Evolutionary conservation across 768 basidiomycete species (phyloP).

Genomic region (Boletus rufocinnamomeus): DNA sequence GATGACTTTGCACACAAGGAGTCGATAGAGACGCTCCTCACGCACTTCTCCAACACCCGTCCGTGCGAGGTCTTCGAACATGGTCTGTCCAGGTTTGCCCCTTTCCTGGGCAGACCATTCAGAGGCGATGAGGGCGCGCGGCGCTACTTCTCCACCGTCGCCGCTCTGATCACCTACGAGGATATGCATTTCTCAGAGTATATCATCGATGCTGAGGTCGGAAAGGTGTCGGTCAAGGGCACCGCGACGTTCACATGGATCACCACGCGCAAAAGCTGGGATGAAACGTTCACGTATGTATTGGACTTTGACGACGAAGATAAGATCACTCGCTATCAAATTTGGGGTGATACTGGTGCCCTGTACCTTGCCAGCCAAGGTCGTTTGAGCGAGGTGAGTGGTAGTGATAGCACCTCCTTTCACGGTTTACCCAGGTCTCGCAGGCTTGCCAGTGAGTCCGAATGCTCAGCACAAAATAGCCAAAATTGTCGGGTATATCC

Average conservation of each 20-base stretch:
- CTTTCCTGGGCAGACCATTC: conserved; percentile 60
- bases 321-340: conserved; percentile 60
- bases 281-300: conserved; percentile 60
- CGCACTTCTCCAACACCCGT: conserved; percentile 51
- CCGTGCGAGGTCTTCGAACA: conserved; percentile 53
- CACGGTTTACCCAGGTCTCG: neutral
- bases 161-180: conserved; percentile 49
- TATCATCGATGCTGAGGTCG: conserved; percentile 50
- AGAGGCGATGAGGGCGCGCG: conserved; percentile 44
- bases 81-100: conserved; percentile 53
- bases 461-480: neutral
- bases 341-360: conserved; percentile 71
- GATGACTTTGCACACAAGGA: conserved; percentile 50
- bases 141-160: conserved; percentile 52
- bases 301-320: conserved; percentile 59
- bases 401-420: neutral
- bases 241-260: conserved; percentile 58
- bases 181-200: conserved; percentile 57
- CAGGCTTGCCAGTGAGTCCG: no score
- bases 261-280: conserved; percentile 54
- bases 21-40: conserved; percentile 44
- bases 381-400: conserved; percentile 32
- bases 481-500: neutral
- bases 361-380: conserved; percentile 60
- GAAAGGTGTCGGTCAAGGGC: conserved; percentile 58